Evolutionary conservation across 306 rosid genomes (phyloP).

Genomic region (Lathyrus tuberosus): DNA sequence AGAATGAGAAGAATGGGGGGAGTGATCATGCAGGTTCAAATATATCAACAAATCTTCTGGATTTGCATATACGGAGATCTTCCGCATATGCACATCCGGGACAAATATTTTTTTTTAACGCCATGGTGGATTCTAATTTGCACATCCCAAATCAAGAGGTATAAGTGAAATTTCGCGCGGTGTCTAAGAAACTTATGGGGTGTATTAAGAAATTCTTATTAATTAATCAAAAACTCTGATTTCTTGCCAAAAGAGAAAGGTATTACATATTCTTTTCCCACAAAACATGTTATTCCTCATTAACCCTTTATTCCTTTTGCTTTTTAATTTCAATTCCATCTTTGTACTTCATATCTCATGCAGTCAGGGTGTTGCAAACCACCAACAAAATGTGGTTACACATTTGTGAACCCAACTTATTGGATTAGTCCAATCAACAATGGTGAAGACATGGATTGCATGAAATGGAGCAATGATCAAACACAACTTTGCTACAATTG

Average conservation of each 20-base stretch:
- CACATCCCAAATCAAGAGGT: too few relatives aligned
- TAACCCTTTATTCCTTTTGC: conserved; percentile 19
- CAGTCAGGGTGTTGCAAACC: conserved; percentile 97
- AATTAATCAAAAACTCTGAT: not conserved
- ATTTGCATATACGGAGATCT: too few relatives aligned
- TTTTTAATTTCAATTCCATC: not conserved
- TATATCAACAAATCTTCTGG: too few relatives aligned
- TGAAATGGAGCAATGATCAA: conserved; percentile 80
- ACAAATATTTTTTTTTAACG: too few relatives aligned
- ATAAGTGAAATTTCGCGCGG: too few relatives aligned
- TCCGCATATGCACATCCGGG: too few relatives aligned
- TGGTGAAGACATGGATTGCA: conserved; percentile 68
- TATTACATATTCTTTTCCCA: conserved; percentile 1
- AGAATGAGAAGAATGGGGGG: too few relatives aligned
- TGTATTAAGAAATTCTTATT: too few relatives aligned
- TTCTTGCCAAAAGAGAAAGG: not conserved
- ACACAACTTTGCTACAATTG: conserved; percentile 77
- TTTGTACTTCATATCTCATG: too few relatives aligned
- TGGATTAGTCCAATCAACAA: conserved; percentile 87
- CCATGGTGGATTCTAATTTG: too few relatives aligned
- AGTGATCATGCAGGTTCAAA: too few relatives aligned
- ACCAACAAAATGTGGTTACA: conserved; percentile 82
- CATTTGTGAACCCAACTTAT: conserved; percentile 86
- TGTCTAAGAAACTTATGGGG: too few relatives aligned
- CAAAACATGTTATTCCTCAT: conserved; percentile 9